phyloP scores from a whole-genome alignment of 1,284 basidiomycete species.

The Coniophora puteana region DNA sequence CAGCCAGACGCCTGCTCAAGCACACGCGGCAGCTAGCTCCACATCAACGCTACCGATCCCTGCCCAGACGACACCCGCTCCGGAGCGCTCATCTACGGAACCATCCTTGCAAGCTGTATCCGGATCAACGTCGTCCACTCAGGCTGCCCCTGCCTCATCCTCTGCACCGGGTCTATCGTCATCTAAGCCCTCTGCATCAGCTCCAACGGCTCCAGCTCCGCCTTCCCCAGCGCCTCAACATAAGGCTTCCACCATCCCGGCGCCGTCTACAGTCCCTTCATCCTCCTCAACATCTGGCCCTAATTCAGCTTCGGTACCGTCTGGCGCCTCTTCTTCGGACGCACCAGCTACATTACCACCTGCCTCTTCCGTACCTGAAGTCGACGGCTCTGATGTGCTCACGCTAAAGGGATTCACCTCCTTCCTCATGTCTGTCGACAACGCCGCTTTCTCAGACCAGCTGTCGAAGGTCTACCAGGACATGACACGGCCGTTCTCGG shows the following conservation, averaged over 20 bases:
- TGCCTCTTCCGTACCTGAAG: slow-evolving; percentile 4
- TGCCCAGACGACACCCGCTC: too few relatives aligned
- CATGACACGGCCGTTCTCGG: slow-evolving; percentile 79
- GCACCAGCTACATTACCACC: slow-evolving; percentile 2
- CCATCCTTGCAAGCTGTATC: too few relatives aligned
- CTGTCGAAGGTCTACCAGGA: slow-evolving; percentile 47
- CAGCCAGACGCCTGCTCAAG: too few relatives aligned
- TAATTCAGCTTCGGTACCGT: slow-evolving; percentile 1
- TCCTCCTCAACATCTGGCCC: background rate
- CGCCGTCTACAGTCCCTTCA: background rate
- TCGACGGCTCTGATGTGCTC: slow-evolving; percentile 23
- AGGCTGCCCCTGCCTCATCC: too few relatives aligned
- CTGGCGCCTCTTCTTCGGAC: slow-evolving; percentile 9
- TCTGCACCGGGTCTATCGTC: too few relatives aligned
- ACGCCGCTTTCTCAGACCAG: slow-evolving; percentile 50
- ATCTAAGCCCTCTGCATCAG: too few relatives aligned
- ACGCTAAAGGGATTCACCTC: slow-evolving; percentile 63
- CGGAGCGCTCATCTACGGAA: too few relatives aligned
- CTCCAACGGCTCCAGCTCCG: too few relatives aligned
- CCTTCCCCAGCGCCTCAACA: too few relatives aligned
- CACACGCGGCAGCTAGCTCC: background rate
- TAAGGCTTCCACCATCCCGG: too few relatives aligned
- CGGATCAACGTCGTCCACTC: slow-evolving; percentile 7
- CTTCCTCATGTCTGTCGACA: slow-evolving; percentile 74
- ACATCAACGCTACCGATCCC: too few relatives aligned